A percentile compares a stretch with the other conserved stretches of the same genome.
Conservation (phyloP, 129 eudicot species). For the Artemisia argyi region DNA sequence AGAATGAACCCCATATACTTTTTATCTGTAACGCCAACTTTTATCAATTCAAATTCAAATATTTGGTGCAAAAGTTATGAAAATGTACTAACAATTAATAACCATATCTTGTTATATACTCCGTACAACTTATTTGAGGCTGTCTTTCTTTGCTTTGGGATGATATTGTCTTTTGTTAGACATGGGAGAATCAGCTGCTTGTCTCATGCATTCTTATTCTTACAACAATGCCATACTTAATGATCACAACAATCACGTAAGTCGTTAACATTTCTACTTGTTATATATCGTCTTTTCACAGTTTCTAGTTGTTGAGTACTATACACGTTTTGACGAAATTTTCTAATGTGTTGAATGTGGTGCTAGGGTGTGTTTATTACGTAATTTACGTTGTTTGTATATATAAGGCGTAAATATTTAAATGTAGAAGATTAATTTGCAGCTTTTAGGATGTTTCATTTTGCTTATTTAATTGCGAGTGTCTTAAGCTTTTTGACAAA, state of each 20-base stretch:
- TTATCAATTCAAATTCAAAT: conserved; percentile 26
- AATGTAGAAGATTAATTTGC: too few species aligned
- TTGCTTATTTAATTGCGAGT: too few species aligned
- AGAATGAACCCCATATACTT: conserved; percentile 14
- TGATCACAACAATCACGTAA: conserved; percentile 19
- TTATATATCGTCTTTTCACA: too few species aligned
- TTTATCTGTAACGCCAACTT: conserved; percentile 14
- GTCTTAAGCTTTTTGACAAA: too few species aligned
- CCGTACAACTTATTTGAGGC: not conserved
- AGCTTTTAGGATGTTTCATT: too few species aligned
- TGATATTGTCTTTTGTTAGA: conserved; percentile 13
- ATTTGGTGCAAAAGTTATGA: not conserved
- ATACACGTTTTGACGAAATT: too few species aligned
- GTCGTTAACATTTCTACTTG: not conserved
- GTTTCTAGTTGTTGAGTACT: too few species aligned
- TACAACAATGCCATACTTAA: conserved; percentile 36
- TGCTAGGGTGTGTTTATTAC: too few species aligned
- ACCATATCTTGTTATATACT: not conserved
- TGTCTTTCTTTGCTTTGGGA: not conserved
- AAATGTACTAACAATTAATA: too few species aligned
- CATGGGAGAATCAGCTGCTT: conserved; percentile 68
- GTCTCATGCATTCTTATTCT: conserved; percentile 61
- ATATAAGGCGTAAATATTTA: too few species aligned
- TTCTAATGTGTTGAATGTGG: too few species aligned
- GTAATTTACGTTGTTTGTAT: too few species aligned